A percentile compares a stretch with the other conserved stretches of the same genome.
These are phyloP conservation scores for Ustilago xerochloae DNA, from an alignment of 1,284 basidiomycete genomes.

Conservation along the genomic window DNA sequence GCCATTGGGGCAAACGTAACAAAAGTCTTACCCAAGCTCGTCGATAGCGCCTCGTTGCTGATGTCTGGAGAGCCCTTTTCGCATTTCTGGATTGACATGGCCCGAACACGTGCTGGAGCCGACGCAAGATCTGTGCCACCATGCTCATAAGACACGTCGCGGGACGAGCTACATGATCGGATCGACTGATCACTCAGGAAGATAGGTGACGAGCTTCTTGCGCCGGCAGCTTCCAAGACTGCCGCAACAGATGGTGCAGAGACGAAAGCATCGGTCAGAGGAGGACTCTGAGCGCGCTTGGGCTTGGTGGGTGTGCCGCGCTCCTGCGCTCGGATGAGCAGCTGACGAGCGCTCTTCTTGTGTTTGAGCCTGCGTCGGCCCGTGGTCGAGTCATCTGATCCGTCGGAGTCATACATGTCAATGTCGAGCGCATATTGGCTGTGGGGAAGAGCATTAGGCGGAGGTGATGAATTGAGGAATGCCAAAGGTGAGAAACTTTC, in stretches of 20 bases:
- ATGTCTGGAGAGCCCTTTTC: slow-evolving; percentile 26
- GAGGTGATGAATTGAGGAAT: slow-evolving; percentile 17
- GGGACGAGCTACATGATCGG: slow-evolving; percentile 20
- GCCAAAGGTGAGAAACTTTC: not conserved
- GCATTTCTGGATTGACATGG: slow-evolving; percentile 18
- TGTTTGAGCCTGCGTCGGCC: slow-evolving; percentile 25
- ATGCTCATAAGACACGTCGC: slow-evolving; percentile 29
- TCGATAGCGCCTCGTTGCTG: slow-evolving; percentile 27
- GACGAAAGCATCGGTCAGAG: slow-evolving; percentile 36
- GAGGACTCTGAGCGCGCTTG: slow-evolving; percentile 51
- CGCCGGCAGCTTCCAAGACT: slow-evolving; percentile 29
- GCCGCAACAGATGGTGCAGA: slow-evolving; percentile 36
- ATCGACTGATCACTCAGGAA: slow-evolving; percentile 33
- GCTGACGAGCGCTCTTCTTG: slow-evolving; percentile 55
- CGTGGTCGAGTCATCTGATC: slow-evolving; percentile 22
- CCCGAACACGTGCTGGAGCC: slow-evolving; percentile 8
- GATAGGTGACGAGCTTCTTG: slow-evolving; percentile 34
- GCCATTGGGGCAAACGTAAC: slow-evolving; percentile 38
- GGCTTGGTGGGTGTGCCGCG: slow-evolving; percentile 59
- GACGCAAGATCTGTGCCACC: slow-evolving; percentile 14
- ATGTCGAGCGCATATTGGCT: slow-evolving; percentile 33
- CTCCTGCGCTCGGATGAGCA: slow-evolving; percentile 58
- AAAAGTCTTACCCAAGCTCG: slow-evolving; percentile 33
- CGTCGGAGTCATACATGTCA: slow-evolving; percentile 45
- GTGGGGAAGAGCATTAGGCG: slow-evolving; percentile 1